Evolutionary conservation across 495 filamentous ascomycete species (phyloP).

Genomic region (Astrocystis sublimbata): DNA sequence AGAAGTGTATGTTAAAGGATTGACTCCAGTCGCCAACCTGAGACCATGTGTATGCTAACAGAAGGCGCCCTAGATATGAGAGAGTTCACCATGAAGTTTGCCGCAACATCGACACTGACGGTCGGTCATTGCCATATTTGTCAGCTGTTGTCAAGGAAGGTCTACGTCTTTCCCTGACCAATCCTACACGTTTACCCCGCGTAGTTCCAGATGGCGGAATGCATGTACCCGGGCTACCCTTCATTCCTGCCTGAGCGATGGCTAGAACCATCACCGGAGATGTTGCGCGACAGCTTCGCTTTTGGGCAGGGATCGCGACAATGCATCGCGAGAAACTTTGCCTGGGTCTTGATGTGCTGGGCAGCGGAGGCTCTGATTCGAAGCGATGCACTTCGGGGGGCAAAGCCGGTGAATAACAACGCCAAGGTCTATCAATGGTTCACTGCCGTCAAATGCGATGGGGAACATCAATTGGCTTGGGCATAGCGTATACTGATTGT

Average conservation of each 20-base stretch:
- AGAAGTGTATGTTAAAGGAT: neutral
- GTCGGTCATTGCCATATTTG: constrained; percentile 48
- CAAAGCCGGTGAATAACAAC: neutral
- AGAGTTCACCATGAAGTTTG: neutral
- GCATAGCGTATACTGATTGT: neutral
- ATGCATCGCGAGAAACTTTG: constrained; percentile 55
- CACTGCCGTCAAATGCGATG: neutral
- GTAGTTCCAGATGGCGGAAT: constrained; percentile 45
- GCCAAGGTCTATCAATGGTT: neutral
- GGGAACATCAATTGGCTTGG: neutral
- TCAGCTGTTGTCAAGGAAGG: constrained; percentile 57
- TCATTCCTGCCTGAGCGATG: constrained; percentile 44
- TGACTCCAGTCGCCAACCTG: no score
- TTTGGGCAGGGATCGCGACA: constrained; percentile 51
- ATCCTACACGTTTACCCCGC: constrained; percentile 48
- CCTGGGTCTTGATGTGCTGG: constrained; percentile 41
- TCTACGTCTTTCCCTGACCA: constrained; percentile 56
- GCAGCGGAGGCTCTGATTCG: constrained; percentile 40
- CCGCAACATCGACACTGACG: constrained; percentile 23
- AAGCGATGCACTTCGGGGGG: constrained; percentile 36
- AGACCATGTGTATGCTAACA: no score
- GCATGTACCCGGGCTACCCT: constrained; percentile 23
- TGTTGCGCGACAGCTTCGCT: constrained; percentile 45
- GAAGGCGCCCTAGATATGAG: neutral
- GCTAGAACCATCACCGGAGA: constrained; percentile 41